A percentile compares a stretch with the other conserved stretches of the same genome.
Evolutionary conservation across 2,329 filamentous ascomycete species (phyloP).

Genomic region (Talaromyces sp.): DNA sequence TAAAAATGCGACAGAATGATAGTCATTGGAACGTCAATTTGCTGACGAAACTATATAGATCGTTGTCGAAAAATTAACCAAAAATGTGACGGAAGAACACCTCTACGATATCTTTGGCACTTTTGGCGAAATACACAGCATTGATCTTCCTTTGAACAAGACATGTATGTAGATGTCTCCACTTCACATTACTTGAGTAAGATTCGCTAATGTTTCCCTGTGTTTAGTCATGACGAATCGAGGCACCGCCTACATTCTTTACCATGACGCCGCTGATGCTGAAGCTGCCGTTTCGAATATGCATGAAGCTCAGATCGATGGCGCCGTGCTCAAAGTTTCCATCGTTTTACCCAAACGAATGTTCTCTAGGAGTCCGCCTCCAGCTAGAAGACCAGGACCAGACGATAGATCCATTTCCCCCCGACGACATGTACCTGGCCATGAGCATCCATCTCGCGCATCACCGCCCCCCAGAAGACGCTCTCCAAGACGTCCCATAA

Average conservation of each 20-base stretch:
- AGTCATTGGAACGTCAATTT: not conserved
- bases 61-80: conserved; percentile 91
- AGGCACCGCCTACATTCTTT: conserved; percentile 90
- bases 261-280: conserved; percentile 70
- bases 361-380: conserved; percentile 75
- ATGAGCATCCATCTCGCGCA: conserved; percentile 23
- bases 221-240: conserved; percentile 76
- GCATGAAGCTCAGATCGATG: conserved; percentile 95
- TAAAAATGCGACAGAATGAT: not conserved
- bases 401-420: conserved; percentile 52
- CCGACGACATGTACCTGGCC: conserved; percentile 28
- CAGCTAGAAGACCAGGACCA: conserved; percentile 61
- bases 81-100: conserved; percentile 87
- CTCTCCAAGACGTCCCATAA: conserved; percentile 40
- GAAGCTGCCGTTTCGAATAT: conserved; percentile 90
- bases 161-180: conserved; percentile 56
- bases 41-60: conserved; percentile 61
- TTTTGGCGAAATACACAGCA: conserved; percentile 79
- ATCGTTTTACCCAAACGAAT: conserved; percentile 82
- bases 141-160: conserved; percentile 87
- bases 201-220: conserved; percentile 10
- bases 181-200: not conserved
- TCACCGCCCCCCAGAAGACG: conserved; percentile 30
- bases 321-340: conserved; percentile 76
- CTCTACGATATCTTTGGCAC: conserved; percentile 86